phyloP scores from a whole-genome alignment of 176 grass and related monocot genomes.

The Eleusine coracana region DNA sequence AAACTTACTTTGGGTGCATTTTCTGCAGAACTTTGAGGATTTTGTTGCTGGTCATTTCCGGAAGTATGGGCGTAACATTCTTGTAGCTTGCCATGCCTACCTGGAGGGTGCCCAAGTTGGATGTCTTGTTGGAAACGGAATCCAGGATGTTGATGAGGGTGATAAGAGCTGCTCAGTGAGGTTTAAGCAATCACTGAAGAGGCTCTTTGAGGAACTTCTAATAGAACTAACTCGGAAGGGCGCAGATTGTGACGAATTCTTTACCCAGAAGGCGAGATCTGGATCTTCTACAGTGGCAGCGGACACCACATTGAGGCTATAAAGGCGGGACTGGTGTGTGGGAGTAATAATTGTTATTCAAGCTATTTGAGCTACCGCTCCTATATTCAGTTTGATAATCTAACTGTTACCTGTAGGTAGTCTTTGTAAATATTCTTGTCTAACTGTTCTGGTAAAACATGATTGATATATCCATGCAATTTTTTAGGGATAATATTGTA shows the following conservation, averaged over 20 bases:
- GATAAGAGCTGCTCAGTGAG: constrained; percentile 69
- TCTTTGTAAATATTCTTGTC: constrained; percentile 43
- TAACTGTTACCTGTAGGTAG: constrained; percentile 43
- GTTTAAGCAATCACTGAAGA: constrained; percentile 68
- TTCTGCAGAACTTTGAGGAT: constrained; percentile 78
- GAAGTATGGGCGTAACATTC: constrained; percentile 59
- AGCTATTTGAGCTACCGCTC: constrained; percentile 7
- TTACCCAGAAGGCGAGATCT: constrained; percentile 31
- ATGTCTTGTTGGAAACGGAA: constrained; percentile 61
- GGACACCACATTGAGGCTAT: constrained; percentile 52
- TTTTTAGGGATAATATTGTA: constrained; percentile 15
- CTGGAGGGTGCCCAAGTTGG: constrained; percentile 86
- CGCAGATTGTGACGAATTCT: constrained; percentile 60
- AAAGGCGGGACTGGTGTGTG: not conserved
- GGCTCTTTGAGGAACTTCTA: constrained; percentile 62
- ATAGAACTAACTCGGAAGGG: constrained; percentile 65
- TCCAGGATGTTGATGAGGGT: constrained; percentile 82
- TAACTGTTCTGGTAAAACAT: constrained; percentile 27
- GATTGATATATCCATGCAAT: not conserved
- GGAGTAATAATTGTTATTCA: constrained; percentile 35
- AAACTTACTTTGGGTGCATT: not conserved
- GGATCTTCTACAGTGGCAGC: constrained; percentile 21
- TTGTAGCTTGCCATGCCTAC: constrained; percentile 76
- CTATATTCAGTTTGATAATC: constrained; percentile 1
- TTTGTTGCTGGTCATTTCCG: constrained; percentile 76